Evolutionary conservation across 768 basidiomycete species (phyloP), one percentile per base, ranked within the genome.

Genomic region (Cyathus striatus): DNA sequence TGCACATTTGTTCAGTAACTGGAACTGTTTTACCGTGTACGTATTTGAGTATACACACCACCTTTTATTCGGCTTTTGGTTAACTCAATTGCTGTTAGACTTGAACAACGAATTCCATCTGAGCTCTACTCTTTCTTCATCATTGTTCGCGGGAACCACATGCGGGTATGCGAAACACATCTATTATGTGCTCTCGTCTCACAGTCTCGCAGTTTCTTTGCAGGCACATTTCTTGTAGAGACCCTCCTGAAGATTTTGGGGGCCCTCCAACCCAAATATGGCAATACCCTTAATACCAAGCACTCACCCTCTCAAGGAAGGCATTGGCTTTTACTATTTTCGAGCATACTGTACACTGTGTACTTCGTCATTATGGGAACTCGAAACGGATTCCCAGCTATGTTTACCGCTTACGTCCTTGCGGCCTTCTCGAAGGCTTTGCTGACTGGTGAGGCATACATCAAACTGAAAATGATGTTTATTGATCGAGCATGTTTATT

Each of bases 11-110:
- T 26, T 6, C 45, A 81, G 79, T 78, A 9, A 79, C 77, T 7
- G 79, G 76, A 2, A 75, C 78, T 2, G 64, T 80, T 2, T 57
- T 81, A 21, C 78, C 79, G 22, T 67, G 78, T 78, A 49, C 37
- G n/a, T n/a, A n/a, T n/a, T n/a, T n/a, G n/a, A n/a, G n/a, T n/a
- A n/a, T n/a, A n/a, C n/a, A n/a, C 69, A n/a, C n/a, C n/a, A n/a
- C n/a, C n/a, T n/a, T n/a, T n/a, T n/a, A n/a, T n/a, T 58, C 20
- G 12, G 36, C 40, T 40, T 20, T 14, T 16, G 24, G 16, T 16
- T 41, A n/a, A 33, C 23, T 33, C 10, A 40, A 10, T 44, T 23
- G n/a, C n/a, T 22, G 10, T 18, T 44, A 81, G 78, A 72, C 52
- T 75, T 81, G 42, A 63, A 69, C 56, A 54, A 58, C 10, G 71